Percentiles rank a stretch among this genome's conserved stretches.
Conservation (phyloP, 768 basidiomycete species). For the Leccinellum luteum region DNA sequence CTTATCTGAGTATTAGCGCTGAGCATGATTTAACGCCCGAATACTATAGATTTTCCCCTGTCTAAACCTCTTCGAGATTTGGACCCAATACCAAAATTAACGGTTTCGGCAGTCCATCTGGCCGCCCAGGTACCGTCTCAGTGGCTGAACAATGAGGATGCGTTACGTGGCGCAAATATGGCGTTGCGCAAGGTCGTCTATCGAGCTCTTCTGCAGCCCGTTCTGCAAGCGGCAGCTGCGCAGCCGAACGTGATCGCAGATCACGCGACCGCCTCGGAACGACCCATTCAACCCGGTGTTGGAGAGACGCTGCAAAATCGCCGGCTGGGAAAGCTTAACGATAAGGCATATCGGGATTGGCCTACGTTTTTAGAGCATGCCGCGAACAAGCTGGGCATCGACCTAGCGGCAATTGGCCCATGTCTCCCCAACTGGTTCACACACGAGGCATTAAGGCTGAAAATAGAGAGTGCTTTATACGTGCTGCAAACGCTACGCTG, state of each 20-base stretch:
- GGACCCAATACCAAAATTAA: constrained; percentile 20
- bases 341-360: constrained; percentile 51
- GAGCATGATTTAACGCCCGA: constrained; percentile 4
- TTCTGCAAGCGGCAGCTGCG: constrained; percentile 14
- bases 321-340: constrained; percentile 51
- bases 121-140: constrained; percentile 68
- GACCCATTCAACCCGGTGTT: constrained; percentile 23
- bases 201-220: constrained; percentile 57
- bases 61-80: constrained; percentile 30
- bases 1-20: not conserved
- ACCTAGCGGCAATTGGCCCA: constrained; percentile 8
- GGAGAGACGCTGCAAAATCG: constrained; percentile 43
- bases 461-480: constrained; percentile 45
- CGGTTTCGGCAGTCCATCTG: constrained; percentile 54
- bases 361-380: constrained; percentile 42
- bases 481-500: constrained; percentile 67
- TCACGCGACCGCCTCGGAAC: not conserved
- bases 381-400: constrained; percentile 27
- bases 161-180: constrained; percentile 39
- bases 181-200: constrained; percentile 69
- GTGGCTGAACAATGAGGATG: constrained; percentile 46
- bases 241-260: constrained; percentile 1
- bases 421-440: constrained; percentile 21
- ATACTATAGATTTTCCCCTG: constrained; percentile 52
- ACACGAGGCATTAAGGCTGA: constrained; percentile 20